phyloP scores from a whole-genome alignment of 805 yeast species.

The Candida tallmaniae region DNA sequence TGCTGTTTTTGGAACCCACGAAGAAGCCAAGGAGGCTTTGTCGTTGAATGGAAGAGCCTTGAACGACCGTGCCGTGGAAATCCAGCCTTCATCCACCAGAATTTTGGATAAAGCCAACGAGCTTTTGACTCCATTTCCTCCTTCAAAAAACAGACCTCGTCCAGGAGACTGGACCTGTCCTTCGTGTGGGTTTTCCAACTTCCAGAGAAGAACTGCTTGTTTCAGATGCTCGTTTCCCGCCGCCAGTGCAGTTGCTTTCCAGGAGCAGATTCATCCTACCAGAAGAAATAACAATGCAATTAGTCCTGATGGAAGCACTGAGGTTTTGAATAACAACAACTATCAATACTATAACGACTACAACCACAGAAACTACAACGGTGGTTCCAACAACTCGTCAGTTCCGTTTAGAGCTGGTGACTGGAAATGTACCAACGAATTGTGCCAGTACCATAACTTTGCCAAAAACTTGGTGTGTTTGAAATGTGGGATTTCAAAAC shows the following conservation, averaged over 20 bases:
- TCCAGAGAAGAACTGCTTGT: conserved; percentile 91
- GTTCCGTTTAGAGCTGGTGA: conserved; percentile 98
- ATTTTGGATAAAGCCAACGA: conserved; percentile 82
- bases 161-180: conserved; percentile 99
- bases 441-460: conserved; percentile 85
- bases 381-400: conserved; percentile 26
- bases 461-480: conserved; percentile 85
- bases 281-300: conserved; percentile 11
- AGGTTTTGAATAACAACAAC: conserved; percentile 13
- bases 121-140: conserved; percentile 78
- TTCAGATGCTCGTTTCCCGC: conserved; percentile 90
- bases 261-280: conserved; percentile 48
- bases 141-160: conserved; percentile 79
- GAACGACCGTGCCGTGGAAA: conserved; percentile 73
- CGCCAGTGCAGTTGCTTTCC: conserved; percentile 63
- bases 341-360: conserved; percentile 7
- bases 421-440: conserved; percentile 83
- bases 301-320: conserved; percentile 8
- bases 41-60: conserved; percentile 73
- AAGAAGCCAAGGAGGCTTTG: conserved; percentile 77
- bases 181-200: conserved; percentile 90
- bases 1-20: conserved; percentile 80
- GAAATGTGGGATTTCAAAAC: conserved; percentile 78
- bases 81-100: conserved; percentile 77
- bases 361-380: not conserved